These are phyloP conservation scores for Phlyctochytrium planicorne DNA, from an alignment of 192 early-diverging fungal genomes.

Conservation along the genomic window DNA sequence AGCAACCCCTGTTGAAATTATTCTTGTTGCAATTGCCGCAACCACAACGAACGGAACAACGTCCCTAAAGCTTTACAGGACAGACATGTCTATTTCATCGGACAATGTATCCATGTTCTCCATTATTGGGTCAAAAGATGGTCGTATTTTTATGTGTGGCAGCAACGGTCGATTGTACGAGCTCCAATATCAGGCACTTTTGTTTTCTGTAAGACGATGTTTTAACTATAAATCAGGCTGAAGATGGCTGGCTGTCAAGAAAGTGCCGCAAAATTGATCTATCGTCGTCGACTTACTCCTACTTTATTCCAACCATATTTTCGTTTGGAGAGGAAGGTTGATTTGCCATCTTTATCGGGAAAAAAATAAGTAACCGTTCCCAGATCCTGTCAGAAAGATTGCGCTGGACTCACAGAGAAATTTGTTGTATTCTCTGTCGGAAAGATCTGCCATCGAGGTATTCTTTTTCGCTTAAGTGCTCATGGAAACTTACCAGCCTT, in stretches of 20 bases:
- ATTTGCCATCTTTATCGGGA: neutral
- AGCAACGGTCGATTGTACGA: slow-evolving; percentile 87
- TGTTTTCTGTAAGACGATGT: neutral
- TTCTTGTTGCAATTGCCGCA: slow-evolving; percentile 72
- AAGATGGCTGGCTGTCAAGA: slow-evolving; percentile 83
- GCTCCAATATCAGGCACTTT: slow-evolving; percentile 68
- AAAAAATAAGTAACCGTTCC: neutral
- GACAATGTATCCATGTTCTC: slow-evolving; percentile 79
- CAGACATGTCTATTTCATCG: slow-evolving; percentile 74
- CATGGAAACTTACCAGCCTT: neutral
- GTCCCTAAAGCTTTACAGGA: slow-evolving; percentile 72
- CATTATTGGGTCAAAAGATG: slow-evolving; percentile 75
- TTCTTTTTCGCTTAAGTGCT: no score
- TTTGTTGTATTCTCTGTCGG: slow-evolving; percentile 70
- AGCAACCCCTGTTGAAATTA: slow-evolving; percentile 82
- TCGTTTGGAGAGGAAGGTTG: slow-evolving; percentile 8
- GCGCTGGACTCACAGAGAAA: slow-evolving; percentile 66
- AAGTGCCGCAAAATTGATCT: slow-evolving; percentile 76
- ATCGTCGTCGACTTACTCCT: slow-evolving; percentile 58
- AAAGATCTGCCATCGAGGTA: slow-evolving; percentile 69
- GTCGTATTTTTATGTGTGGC: slow-evolving; percentile 89
- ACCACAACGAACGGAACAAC: slow-evolving; percentile 38
- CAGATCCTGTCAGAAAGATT: slow-evolving; percentile 63
- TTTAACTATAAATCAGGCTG: slow-evolving; percentile 32
- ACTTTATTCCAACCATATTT: slow-evolving; percentile 68